Conservation (phyloP, 78 protist species). For the Guillardia theta region DNA sequence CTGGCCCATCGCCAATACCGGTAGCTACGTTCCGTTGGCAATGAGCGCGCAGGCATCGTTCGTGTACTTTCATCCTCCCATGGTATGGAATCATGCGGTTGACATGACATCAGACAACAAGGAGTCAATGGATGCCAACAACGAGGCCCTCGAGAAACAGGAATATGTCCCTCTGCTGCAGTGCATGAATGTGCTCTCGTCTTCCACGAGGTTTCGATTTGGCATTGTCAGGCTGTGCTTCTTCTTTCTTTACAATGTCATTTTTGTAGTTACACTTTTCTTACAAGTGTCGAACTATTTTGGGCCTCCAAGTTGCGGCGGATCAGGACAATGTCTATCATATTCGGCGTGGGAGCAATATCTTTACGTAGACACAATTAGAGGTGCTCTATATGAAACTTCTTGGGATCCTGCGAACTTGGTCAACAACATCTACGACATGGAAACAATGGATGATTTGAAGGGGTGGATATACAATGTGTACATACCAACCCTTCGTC, state of each 20-base stretch:
- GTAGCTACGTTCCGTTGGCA: too few species aligned
- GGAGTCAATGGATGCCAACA: too few species aligned
- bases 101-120: too few species aligned
- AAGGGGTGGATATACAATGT: background rate
- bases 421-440: background rate
- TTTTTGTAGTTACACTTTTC: background rate
- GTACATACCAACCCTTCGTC: background rate
- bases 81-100: too few species aligned
- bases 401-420: background rate
- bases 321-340: background rate
- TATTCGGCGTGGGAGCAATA: background rate
- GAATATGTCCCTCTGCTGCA: background rate
- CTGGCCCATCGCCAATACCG: too few species aligned
- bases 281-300: background rate
- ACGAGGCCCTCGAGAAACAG: too few species aligned
- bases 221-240: background rate
- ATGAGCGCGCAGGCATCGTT: too few species aligned
- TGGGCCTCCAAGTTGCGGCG: background rate
- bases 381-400: background rate
- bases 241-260: background rate
- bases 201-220: background rate
- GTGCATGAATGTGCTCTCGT: background rate
- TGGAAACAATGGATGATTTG: background rate
- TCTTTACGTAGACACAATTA: background rate
- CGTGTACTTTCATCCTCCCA: too few species aligned